These are phyloP conservation scores for Balamuthia mandrillaris DNA, from an alignment of 208 protist species.

Conservation along the genomic window DNA sequence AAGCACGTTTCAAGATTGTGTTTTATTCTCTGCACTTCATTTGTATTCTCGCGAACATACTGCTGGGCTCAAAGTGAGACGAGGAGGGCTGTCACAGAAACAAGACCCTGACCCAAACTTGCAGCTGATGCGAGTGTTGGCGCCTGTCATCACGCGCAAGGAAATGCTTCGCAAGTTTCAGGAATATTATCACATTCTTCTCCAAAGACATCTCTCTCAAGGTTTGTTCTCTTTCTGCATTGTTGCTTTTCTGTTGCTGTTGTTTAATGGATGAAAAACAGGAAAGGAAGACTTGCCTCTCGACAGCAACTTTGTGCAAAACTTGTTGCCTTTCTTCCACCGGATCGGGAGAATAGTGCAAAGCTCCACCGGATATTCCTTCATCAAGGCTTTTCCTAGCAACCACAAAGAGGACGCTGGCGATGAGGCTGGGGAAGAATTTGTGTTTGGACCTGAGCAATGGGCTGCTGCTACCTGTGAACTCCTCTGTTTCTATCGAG, in stretches of 20 bases:
- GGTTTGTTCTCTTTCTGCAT: neutral
- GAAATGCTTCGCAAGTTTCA: neutral
- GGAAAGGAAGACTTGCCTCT: neutral
- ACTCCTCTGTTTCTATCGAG: neutral
- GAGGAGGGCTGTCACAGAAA: neutral
- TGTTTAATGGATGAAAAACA: neutral
- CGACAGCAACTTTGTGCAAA: neutral
- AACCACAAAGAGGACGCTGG: neutral
- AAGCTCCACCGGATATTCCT: neutral
- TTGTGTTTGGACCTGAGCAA: neutral
- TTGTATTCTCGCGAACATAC: no score
- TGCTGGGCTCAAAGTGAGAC: neutral
- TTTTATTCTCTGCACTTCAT: no score
- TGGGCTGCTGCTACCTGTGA: neutral
- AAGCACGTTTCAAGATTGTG: neutral
- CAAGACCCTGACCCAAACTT: neutral
- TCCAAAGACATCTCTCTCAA: slow-evolving; percentile 2
- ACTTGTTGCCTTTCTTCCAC: neutral
- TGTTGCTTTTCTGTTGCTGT: neutral
- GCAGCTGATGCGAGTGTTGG: slow-evolving; percentile 16
- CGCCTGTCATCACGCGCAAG: neutral
- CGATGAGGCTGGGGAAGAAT: neutral
- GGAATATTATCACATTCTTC: neutral
- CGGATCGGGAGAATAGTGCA: neutral
- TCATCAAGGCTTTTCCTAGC: neutral